A percentile compares a stretch with the other conserved stretches of the same genome.
Conservation (phyloP, 441 rosid genomes). For the Brassica hybrid region DNA sequence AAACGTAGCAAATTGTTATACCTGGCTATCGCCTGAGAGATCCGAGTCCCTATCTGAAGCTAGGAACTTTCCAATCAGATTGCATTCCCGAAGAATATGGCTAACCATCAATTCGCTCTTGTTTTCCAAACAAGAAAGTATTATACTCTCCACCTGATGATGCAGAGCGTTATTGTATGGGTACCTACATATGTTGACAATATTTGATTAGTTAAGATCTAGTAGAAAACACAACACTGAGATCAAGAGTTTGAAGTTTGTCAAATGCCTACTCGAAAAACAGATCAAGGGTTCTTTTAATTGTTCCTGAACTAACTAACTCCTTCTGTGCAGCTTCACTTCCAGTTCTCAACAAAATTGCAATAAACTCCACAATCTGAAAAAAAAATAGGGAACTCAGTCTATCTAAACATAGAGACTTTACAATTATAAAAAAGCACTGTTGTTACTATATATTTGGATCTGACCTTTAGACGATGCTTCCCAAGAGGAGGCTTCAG, state of each 20-base stretch:
- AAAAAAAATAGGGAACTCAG: background rate
- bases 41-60: constrained; percentile 64
- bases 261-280: constrained; percentile 76
- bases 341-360: too few relatives aligned
- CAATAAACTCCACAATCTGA: too few relatives aligned
- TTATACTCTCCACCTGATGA: constrained; percentile 88
- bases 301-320: too few relatives aligned
- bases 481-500: constrained; percentile 95
- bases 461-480: constrained; percentile 51
- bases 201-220: constrained; percentile 20
- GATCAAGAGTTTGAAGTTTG: constrained; percentile 11
- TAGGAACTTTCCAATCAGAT: constrained; percentile 75
- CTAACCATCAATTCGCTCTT: constrained; percentile 62
- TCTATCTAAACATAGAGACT: background rate
- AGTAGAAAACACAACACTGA: background rate
- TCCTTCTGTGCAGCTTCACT: too few relatives aligned
- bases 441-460: background rate
- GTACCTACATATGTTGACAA: constrained; percentile 58
- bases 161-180: constrained; percentile 91
- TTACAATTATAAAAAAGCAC: background rate
- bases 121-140: constrained; percentile 78
- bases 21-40: constrained; percentile 72
- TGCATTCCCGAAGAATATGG: constrained; percentile 78
- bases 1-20: constrained; percentile 36
- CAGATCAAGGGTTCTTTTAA: constrained; percentile 68